Evolutionary conservation across 495 filamentous ascomycete genomes (phyloP), one percentile per base, ranked within the genome.

Genomic region (Hypoxylon cercidicola): DNA sequence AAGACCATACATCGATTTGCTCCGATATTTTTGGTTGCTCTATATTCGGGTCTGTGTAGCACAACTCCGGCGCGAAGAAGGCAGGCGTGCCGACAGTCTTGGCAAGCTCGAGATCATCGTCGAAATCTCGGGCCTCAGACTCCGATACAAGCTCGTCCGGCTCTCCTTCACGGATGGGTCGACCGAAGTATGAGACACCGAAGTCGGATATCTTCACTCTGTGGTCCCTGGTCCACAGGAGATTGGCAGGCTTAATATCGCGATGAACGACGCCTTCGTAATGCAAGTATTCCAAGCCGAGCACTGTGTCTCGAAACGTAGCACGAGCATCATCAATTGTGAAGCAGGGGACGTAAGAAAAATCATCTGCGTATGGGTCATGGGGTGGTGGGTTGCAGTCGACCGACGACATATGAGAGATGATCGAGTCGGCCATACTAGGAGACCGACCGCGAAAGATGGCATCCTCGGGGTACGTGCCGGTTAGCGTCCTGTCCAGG

Each of bases 161-260:
- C 55, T 93, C 90, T 60, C 90, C 89, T 43, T 89, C 85, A 53
- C 90, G 80, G 58, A 93, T 88, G 0, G 92, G 90, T 50, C 90
- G 86, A 18, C 95, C 96, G 43, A 98, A 88, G 74, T 97, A 99
- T 0, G 95, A 98, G 3, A 99, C 95, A 25, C 95, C 95, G 78
- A 99, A 99, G 72, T 99, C 95, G n/a, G 95, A 98, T 46, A 99
- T 99, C 81, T 98, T 99, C 63, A 97, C 91, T 11, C 90, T 87
- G 69, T 93, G 86, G 66, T 93, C 89, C 56, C 82, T 85, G 4
- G 93, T 96, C 78, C 93, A 90, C 7, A 99, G 82, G 4, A 99
- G 83, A 74, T 99, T 99, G n/a, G 94, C 93, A 0, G 95, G 95
- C 74, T 99, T 99, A 79, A 99, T 99, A 73, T 99, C 95, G 28